Conservation (phyloP, 352 stramenopile species). For the Phytopythium kandeliae region DNA sequence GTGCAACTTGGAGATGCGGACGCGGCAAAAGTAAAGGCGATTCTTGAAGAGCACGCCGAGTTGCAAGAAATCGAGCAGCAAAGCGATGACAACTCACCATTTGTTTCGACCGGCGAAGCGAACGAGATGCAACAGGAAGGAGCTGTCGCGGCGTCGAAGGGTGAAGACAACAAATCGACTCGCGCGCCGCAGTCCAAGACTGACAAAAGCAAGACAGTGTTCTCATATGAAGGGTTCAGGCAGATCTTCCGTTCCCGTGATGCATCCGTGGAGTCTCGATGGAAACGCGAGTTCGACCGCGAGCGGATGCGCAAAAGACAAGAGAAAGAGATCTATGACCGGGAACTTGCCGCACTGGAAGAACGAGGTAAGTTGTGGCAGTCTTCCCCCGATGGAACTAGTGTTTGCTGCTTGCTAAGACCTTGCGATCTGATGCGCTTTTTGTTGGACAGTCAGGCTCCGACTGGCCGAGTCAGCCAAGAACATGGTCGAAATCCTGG, state of each 20-base stretch:
- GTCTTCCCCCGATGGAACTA: not conserved
- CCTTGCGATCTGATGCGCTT: too few relatives aligned
- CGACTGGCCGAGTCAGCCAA: slow-evolving; percentile 66
- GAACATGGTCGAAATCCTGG: slow-evolving; percentile 62
- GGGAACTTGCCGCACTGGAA: slow-evolving; percentile 56
- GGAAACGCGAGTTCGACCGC: slow-evolving; percentile 67
- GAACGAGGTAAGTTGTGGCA: slow-evolving; percentile 39
- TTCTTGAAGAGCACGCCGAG: slow-evolving; percentile 47
- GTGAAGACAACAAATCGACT: not conserved
- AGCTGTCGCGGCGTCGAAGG: not conserved
- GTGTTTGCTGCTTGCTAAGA: not conserved
- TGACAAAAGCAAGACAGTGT: slow-evolving; percentile 12
- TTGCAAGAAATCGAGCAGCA: slow-evolving; percentile 8
- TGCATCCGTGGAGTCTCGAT: slow-evolving; percentile 32
- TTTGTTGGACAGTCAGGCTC: slow-evolving; percentile 36
- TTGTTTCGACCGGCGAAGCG: not conserved
- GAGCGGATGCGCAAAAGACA: slow-evolving; percentile 46
- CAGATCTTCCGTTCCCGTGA: slow-evolving; percentile 62
- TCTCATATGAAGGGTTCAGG: slow-evolving; percentile 63
- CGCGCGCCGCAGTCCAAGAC: slow-evolving; percentile 5
- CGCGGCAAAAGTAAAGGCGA: slow-evolving; percentile 45
- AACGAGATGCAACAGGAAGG: not conserved
- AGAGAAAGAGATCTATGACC: slow-evolving; percentile 68
- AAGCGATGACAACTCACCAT: not conserved
- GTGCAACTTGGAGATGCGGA: slow-evolving; percentile 53